Evolutionary conservation across 2,329 filamentous ascomycete genomes (phyloP), one percentile per base, ranked within the genome.

Genomic region (Pestalotiopsis fici): DNA sequence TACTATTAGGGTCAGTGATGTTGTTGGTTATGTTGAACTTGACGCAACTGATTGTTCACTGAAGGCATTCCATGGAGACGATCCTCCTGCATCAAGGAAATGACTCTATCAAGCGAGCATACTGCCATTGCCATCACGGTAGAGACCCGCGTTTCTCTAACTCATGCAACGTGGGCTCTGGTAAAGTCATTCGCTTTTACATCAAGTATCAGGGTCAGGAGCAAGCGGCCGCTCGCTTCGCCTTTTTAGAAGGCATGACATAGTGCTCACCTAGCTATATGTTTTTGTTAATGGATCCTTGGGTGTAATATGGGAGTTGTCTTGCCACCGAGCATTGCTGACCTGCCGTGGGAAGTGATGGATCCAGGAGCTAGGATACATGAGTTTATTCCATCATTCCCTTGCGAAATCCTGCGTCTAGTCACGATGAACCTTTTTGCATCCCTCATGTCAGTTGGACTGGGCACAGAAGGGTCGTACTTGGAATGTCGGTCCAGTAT

Each of bases 91-190:
- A n/a, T 50, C 9, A 50, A 21, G 18, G 9, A 50, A 21, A 50
- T n/a, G 18, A 50, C n/a, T 5, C 55, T 50, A 69, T 69, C 60
- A 64, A 64, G 65, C 67, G 67, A 72, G 25, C 18, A 7, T 25
- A n/a, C n/a, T 21, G 23, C 54, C 54, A 23, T 15, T 21, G n/a
- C 43, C 18, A n/a, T 50, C 43, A n/a, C 18, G 43, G 18, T 18
- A 7, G 18, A 50, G 43, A 18, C 9, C 18, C 18, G 9, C 43
- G 18, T n/a, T n/a, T 50, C 18, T n/a, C 6, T 50, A 21, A 35
- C n/a, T 50, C 18, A 50, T 50, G 37, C 43, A n/a, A 50, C 6
- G 18, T 21, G 43, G 9, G n/a, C 43, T 18, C 7, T n/a, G 15
- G n/a, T 9, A n/a, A 18, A 21, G 15, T 18, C 18, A 18, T 50